Evolutionary conservation across 257 asterid species (phyloP), one percentile per base, ranked within the genome.

Genomic region (Fraxinus americana): DNA sequence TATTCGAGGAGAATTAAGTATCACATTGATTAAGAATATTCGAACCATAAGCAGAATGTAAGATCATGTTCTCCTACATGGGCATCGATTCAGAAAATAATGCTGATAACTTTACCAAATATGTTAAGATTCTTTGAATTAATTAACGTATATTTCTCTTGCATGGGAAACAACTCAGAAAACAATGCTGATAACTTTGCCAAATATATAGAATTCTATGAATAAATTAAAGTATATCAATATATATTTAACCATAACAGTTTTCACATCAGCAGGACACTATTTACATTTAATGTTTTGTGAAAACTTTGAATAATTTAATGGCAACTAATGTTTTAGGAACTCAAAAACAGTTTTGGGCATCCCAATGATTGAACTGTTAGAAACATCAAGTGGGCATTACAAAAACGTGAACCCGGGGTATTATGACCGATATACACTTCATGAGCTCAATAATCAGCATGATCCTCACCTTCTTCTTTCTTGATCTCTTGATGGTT

Each of bases 401-500:
- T 5, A 54, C 65, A 54, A 21, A 68, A 67, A 52, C 12, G 17
- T 7, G 59, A 77, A 35, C 17, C 32, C 19, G 32, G 39, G 17
- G 11, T 50, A 29, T 77, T 54, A 25, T 16, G 7, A 77, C 54
- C 4, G 39, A 77, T 68, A 21, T 19, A 23, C 21, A 36, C 32
- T 19, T 16, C n/a, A 77, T 5, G 43, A 74, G 43, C 32, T 8
- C 34, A 38, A 61, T 8, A 27, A 57, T 43, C 70, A 48, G 14
- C 61, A 67, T 34, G 71, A 71, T 27, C 34, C 70, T 73, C 69
- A 90, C 94, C 94, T 90, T 90, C 78, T 87, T 87, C 85, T 88
- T 90, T 85, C 91, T 86, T 77, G 92, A 82, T 74, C 83, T 85
- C 82, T 88, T 90, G 82, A 75, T 84, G 82, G 77, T 25, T 32